Conservation (phyloP, 2,329 filamentous ascomycete genomes). For the Colletotrichum eleusines region DNA sequence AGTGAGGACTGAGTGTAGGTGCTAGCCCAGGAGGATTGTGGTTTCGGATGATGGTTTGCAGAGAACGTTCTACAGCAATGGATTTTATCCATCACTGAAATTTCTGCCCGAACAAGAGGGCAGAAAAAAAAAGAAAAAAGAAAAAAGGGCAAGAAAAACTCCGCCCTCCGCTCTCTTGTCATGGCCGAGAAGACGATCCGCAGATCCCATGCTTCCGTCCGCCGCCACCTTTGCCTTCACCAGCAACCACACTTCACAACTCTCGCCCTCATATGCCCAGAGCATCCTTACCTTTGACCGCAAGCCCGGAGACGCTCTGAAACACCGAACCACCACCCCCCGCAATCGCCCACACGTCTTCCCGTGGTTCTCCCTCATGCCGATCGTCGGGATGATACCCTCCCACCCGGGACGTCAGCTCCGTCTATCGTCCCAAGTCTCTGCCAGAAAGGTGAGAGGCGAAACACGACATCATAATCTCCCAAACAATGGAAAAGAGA, state of each 20-base stretch:
- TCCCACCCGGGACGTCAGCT: slow-evolving; percentile 1
- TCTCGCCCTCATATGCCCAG: background rate
- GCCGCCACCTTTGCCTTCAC: slow-evolving; percentile 1
- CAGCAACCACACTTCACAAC: background rate
- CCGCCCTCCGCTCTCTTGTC: slow-evolving; percentile 15
- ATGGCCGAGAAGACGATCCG: background rate
- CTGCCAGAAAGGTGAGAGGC: background rate
- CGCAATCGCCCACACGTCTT: background rate
- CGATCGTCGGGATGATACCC: slow-evolving; percentile 16
- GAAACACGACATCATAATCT: background rate
- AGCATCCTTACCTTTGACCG: slow-evolving; percentile 11
- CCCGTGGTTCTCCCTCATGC: slow-evolving; percentile 1
- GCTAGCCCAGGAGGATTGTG: background rate
- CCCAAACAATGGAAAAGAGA: background rate
- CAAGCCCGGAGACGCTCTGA: slow-evolving; percentile 1
- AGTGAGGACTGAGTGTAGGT: background rate
- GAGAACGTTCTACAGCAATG: background rate
- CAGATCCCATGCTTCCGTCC: slow-evolving; percentile 3
- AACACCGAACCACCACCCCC: background rate
- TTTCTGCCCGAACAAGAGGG: background rate
- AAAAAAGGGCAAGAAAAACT: background rate
- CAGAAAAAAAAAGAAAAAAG: background rate
- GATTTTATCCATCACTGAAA: no score
- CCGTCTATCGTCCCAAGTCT: background rate
- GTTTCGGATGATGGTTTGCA: background rate